These are phyloP conservation scores for Termitomyces sp. DNA, from an alignment of 768 basidiomycete genomes.

Conservation along the genomic window DNA sequence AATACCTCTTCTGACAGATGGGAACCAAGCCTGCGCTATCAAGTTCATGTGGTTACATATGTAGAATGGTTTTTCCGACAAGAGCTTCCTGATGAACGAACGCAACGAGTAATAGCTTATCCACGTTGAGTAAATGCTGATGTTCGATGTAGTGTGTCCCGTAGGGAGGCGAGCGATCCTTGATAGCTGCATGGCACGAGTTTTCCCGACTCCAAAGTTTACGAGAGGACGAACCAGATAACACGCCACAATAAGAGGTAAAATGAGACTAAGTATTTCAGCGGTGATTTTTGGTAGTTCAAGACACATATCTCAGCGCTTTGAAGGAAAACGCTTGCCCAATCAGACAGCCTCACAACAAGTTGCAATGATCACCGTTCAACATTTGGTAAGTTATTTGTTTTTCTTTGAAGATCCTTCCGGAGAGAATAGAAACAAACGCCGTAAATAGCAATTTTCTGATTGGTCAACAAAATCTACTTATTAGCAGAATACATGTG, in stretches of 20 bases:
- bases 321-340: neutral
- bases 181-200: no score
- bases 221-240: neutral
- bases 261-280: neutral
- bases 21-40: no score
- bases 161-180: no score
- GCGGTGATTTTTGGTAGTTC: neutral
- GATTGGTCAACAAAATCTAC: neutral
- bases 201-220: no score
- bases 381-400: neutral
- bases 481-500: neutral
- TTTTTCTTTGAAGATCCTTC: slow-evolving; percentile 9
- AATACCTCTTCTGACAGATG: no score
- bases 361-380: neutral
- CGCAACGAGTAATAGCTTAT: no score
- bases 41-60: no score
- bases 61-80: no score
- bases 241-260: neutral
- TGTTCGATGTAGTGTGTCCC: no score
- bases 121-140: no score
- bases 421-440: neutral
- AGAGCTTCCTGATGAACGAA: no score
- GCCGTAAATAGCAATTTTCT: neutral
- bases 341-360: no score
- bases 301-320: neutral